These are phyloP conservation scores for Aspergillus bridgeri DNA, from an alignment of 495 filamentous ascomycete species.

Conservation along the genomic window DNA sequence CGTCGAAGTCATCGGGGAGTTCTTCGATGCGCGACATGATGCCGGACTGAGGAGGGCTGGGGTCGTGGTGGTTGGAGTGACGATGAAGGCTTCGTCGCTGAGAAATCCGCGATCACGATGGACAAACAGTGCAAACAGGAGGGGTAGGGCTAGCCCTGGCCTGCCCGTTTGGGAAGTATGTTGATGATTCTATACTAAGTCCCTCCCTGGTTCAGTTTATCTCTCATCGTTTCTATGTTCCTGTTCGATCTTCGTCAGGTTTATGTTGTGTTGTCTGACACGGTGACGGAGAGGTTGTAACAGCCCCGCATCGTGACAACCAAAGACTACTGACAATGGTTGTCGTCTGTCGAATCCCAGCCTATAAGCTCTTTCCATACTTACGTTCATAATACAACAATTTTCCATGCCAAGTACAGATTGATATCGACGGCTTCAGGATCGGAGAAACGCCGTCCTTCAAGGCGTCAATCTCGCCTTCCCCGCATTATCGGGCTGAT, in stretches of 20 bases:
- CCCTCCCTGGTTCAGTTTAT: no score
- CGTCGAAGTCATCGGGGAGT: conserved; percentile 49
- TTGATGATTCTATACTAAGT: neutral
- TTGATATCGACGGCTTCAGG: neutral
- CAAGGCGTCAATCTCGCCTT: neutral
- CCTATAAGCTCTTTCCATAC: neutral
- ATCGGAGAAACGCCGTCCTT: conserved; percentile 5
- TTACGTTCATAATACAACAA: neutral
- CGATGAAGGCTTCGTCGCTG: neutral
- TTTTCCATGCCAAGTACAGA: neutral
- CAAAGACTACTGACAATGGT: neutral
- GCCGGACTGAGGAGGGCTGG: neutral
- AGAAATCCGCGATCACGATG: conserved; percentile 13
- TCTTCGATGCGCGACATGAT: conserved; percentile 47
- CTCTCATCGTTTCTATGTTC: neutral
- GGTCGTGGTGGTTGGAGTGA: neutral
- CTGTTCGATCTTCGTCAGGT: neutral
- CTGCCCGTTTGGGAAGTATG: neutral
- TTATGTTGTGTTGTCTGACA: neutral
- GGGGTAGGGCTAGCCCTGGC: conserved; percentile 26
- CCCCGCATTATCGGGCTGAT: conserved; percentile 14
- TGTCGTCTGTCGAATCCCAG: neutral
- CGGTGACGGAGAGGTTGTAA: no score
- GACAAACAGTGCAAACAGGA: conserved; percentile 42
- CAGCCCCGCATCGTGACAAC: neutral